These are phyloP conservation scores for Apostasia ramifera DNA, from an alignment of 106 monocot species.

Conservation along the genomic window DNA sequence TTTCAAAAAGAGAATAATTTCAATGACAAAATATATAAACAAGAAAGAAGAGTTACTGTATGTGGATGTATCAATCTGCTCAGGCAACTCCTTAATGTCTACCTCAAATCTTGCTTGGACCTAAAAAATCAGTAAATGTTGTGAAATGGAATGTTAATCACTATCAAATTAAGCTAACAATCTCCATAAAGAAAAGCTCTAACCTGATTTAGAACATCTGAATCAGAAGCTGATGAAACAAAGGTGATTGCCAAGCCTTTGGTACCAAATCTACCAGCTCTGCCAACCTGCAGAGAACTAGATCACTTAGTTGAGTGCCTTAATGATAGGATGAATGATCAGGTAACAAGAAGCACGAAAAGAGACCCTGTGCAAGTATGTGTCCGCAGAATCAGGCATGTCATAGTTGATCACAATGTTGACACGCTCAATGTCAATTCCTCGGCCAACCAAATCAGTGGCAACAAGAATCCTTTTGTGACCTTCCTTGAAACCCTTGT, in stretches of 20 bases:
- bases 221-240: conserved; percentile 90
- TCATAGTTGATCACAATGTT: conserved; percentile 99
- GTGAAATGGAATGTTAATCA: no score
- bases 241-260: conserved; percentile 97
- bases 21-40: no score
- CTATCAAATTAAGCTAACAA: not conserved
- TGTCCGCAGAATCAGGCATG: conserved; percentile 99
- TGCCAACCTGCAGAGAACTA: conserved; percentile 50
- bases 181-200: not conserved
- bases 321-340: not conserved
- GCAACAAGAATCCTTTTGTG: conserved; percentile 95
- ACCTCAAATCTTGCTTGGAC: conserved; percentile 99
- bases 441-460: conserved; percentile 92
- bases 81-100: conserved; percentile 94
- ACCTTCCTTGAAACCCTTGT: conserved; percentile 98
- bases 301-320: no score
- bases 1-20: no score
- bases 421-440: conserved; percentile 98
- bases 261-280: conserved; percentile 93
- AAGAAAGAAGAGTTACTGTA: conserved; percentile 61
- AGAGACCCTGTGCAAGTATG: conserved; percentile 90
- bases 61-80: conserved; percentile 96
- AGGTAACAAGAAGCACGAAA: not conserved
- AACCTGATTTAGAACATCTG: conserved; percentile 94
- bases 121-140: conserved; percentile 14